Conservation (phyloP, 805 yeast species). For the Lipomyces spencermartinsiae region DNA sequence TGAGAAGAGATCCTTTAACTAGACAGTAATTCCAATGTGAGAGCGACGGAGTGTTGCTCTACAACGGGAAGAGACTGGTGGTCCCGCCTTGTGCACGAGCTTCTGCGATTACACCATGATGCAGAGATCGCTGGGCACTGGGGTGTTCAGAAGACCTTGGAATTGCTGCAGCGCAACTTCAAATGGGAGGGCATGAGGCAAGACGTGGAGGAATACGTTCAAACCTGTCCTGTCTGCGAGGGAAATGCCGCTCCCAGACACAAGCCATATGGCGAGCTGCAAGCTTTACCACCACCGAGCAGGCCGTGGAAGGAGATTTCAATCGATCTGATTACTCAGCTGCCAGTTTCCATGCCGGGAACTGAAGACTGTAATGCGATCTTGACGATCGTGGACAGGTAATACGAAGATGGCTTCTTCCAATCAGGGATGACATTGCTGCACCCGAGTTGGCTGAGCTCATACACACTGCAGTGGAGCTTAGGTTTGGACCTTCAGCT, state of each 20-base stretch:
- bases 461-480: conserved; percentile 24
- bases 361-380: conserved; percentile 29
- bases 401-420: conserved; percentile 38
- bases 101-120: conserved; percentile 8
- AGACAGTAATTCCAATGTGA: not conserved
- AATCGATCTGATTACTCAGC: not conserved
- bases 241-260: conserved; percentile 1
- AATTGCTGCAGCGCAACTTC: not conserved
- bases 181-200: conserved; percentile 1
- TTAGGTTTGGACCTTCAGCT: conserved; percentile 32
- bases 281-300: not conserved
- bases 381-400: conserved; percentile 37
- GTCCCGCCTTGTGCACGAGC: conserved; percentile 10
- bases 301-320: not conserved
- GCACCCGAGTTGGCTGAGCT: conserved; percentile 26
- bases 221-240: not conserved
- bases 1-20: not conserved
- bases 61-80: not conserved
- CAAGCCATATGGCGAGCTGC: not conserved
- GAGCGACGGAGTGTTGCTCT: conserved; percentile 4
- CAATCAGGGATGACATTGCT: conserved; percentile 13
- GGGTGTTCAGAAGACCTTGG: not conserved
- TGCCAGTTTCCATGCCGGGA: not conserved
- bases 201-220: conserved; percentile 1
- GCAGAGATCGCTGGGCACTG: conserved; percentile 2